A percentile compares a stretch with the other conserved stretches of the same genome.
These are phyloP conservation scores for Vicia faba DNA, from an alignment of 306 rosid species.

Conservation along the genomic window DNA sequence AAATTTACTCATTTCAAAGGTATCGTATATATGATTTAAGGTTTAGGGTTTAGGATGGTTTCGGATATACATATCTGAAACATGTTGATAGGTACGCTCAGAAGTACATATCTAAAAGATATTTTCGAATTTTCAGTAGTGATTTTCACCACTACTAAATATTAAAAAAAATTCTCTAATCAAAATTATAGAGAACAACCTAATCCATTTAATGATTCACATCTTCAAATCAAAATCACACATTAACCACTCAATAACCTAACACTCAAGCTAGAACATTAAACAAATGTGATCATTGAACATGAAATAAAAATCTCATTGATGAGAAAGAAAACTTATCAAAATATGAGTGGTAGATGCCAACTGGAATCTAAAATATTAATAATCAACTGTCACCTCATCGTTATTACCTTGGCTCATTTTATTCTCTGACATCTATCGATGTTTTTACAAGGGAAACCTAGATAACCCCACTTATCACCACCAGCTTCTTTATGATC, in stretches of 20 bases:
- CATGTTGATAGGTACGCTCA: too few relatives aligned
- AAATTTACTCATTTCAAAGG: too few relatives aligned
- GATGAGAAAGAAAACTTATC: neutral
- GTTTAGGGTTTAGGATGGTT: too few relatives aligned
- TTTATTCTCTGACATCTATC: too few relatives aligned
- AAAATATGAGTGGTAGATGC: neutral
- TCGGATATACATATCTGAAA: too few relatives aligned
- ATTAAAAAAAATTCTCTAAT: too few relatives aligned
- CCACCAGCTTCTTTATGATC: slow-evolving; percentile 67
- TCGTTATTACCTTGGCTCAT: neutral
- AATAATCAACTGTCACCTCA: neutral
- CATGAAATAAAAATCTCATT: neutral
- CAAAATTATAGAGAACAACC: too few relatives aligned
- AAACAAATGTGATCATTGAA: neutral
- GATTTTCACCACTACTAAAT: too few relatives aligned
- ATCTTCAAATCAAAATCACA: neutral
- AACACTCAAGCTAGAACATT: neutral
- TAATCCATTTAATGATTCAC: neutral
- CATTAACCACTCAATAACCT: neutral
- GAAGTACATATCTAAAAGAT: too few relatives aligned
- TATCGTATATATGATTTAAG: too few relatives aligned
- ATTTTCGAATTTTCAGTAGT: too few relatives aligned
- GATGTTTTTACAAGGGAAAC: slow-evolving; percentile 46
- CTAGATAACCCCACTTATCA: slow-evolving; percentile 74
- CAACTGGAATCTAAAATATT: neutral